Percentiles rank a stretch among this genome's conserved stretches.
phyloP scores from a whole-genome alignment of 83 land plant genomes.

The Thuja plicata region DNA sequence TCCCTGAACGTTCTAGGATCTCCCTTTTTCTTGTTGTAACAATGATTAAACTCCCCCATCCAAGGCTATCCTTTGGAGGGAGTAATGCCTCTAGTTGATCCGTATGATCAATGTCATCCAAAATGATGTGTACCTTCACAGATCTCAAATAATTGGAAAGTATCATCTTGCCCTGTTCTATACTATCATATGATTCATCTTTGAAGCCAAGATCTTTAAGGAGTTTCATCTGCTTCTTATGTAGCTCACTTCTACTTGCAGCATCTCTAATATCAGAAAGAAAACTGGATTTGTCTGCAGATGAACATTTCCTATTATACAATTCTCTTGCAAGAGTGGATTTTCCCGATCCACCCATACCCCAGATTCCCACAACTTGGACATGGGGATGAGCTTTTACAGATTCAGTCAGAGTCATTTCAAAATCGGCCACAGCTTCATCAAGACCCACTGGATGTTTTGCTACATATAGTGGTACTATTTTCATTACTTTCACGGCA shows the following conservation, averaged over 20 bases:
- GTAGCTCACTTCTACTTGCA: background rate
- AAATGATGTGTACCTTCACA: no score
- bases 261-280: background rate
- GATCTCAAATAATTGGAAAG: background rate
- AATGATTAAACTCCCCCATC: no score
- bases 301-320: no score
- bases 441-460: no score
- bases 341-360: background rate
- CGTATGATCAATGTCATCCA: no score
- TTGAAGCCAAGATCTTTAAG: background rate
- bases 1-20: background rate
- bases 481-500: no score
- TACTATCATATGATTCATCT: background rate
- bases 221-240: background rate
- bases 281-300: no score
- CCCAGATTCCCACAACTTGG: background rate
- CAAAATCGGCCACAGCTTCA: background rate
- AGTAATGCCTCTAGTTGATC: no score
- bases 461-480: no score
- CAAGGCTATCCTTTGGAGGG: no score
- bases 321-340: background rate
- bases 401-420: background rate
- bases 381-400: background rate
- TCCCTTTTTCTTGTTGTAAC: background rate
- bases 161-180: background rate